Evolutionary conservation across 257 asterid species (phyloP).

Genomic region (Lycium ferocissimum): DNA sequence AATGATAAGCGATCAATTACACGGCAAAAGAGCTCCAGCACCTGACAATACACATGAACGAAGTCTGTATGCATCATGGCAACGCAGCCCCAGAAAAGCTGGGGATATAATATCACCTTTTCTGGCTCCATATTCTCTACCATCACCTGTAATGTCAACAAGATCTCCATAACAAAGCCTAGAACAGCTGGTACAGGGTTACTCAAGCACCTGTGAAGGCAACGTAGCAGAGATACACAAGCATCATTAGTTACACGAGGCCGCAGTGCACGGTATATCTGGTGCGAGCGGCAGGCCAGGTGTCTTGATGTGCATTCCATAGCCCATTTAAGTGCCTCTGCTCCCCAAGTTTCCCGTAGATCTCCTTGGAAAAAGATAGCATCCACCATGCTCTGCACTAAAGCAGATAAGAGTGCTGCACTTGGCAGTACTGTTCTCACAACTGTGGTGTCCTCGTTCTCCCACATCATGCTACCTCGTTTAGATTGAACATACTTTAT

Average conservation of each 20-base stretch:
- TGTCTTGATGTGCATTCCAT: conserved; percentile 99
- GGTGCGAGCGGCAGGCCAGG: conserved; percentile 99
- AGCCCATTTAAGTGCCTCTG: conserved; percentile 99
- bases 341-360: conserved; percentile 99
- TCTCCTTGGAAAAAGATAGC: conserved; percentile 99
- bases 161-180: conserved; percentile 92
- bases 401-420: conserved; percentile 96
- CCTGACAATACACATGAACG: conserved; percentile 96
- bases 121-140: conserved; percentile 99
- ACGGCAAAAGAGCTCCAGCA: conserved; percentile 94
- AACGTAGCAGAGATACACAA: conserved; percentile 90
- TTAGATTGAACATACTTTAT: conserved; percentile 97
- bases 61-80: conserved; percentile 99
- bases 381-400: conserved; percentile 99
- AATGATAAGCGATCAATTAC: conserved; percentile 90
- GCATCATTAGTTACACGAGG: conserved; percentile 97
- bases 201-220: conserved; percentile 92
- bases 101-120: conserved; percentile 95
- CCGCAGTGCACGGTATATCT: conserved; percentile 92
- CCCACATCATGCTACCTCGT: conserved; percentile 99
- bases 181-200: conserved; percentile 94
- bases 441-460: conserved; percentile 97
- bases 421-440: conserved; percentile 87
- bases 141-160: conserved; percentile 97
- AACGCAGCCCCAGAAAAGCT: conserved; percentile 99